These are phyloP conservation scores for Neurospora cerealis DNA, from an alignment of 495 filamentous ascomycete genomes.

Conservation along the genomic window DNA sequence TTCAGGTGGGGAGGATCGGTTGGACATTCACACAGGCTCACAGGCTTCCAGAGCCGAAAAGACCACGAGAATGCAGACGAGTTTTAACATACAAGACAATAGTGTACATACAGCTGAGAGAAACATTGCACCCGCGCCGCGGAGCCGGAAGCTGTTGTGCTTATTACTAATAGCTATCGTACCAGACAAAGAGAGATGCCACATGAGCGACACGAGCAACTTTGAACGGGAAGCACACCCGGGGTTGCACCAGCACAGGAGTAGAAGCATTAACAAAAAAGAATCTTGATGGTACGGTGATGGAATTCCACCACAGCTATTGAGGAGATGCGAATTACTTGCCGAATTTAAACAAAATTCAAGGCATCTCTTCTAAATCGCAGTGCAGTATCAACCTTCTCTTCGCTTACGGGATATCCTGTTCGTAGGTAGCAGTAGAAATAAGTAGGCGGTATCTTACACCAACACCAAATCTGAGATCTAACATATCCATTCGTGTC, in stretches of 20 bases:
- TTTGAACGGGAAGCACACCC: not conserved
- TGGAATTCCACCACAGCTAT: not conserved
- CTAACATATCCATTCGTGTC: not conserved
- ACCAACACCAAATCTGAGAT: not conserved
- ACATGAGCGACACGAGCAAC: not conserved
- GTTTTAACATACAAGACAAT: not conserved
- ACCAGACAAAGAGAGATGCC: not conserved
- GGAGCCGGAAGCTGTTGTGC: not conserved
- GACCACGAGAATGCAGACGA: not conserved
- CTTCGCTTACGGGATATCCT: not conserved
- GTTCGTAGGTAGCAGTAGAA: not conserved
- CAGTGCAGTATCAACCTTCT: not conserved
- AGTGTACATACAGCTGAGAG: not conserved
- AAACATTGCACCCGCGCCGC: not conserved
- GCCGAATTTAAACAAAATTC: too few species aligned
- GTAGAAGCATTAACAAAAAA: not conserved
- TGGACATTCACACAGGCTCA: not conserved
- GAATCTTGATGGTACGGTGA: not conserved
- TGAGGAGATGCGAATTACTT: not conserved
- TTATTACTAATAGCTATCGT: not conserved
- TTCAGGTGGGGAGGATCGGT: not conserved
- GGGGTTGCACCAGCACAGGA: not conserved
- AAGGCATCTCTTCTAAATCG: too few species aligned
- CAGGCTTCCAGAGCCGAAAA: not conserved
- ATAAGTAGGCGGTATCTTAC: not conserved